Conservation (phyloP, 2,329 filamentous ascomycete genomes). For the Escovopsis sp. region DNA sequence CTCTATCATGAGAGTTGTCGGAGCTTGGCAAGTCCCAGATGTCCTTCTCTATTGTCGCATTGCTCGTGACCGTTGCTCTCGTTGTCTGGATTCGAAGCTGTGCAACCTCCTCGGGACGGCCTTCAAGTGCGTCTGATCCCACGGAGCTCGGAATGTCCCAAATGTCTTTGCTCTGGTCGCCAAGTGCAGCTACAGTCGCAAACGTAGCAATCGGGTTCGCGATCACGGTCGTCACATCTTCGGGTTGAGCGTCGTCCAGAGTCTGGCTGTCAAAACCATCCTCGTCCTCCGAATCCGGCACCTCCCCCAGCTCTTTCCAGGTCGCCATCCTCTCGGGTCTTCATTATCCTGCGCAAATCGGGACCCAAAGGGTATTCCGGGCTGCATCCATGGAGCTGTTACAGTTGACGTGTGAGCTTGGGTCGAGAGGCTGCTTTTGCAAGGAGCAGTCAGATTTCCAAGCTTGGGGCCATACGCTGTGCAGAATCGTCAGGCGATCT, state of each 20-base stretch:
- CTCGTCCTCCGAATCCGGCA: slow-evolving; percentile 36
- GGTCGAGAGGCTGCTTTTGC: too few species aligned
- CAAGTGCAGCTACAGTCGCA: background rate
- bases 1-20: slow-evolving; percentile 4
- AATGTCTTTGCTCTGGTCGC: background rate
- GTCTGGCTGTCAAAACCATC: slow-evolving; percentile 25
- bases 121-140: slow-evolving; percentile 29
- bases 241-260: slow-evolving; percentile 2
- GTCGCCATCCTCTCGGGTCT: slow-evolving; percentile 22
- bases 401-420: too few species aligned
- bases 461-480: too few species aligned
- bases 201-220: too few species aligned
- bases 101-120: slow-evolving; percentile 11
- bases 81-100: background rate
- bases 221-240: background rate
- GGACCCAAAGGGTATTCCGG: too few species aligned
- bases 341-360: slow-evolving; percentile 12
- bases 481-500: too few species aligned
- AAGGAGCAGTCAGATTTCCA: too few species aligned
- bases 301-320: slow-evolving; percentile 35
- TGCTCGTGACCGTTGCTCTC: background rate
- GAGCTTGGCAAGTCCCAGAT: slow-evolving; percentile 12
- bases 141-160: slow-evolving; percentile 35
- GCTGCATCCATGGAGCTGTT: too few species aligned
- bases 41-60: background rate